These are phyloP conservation scores for Pugionium dolabratum DNA, from an alignment of 345 rosid genomes.

Conservation along the genomic window DNA sequence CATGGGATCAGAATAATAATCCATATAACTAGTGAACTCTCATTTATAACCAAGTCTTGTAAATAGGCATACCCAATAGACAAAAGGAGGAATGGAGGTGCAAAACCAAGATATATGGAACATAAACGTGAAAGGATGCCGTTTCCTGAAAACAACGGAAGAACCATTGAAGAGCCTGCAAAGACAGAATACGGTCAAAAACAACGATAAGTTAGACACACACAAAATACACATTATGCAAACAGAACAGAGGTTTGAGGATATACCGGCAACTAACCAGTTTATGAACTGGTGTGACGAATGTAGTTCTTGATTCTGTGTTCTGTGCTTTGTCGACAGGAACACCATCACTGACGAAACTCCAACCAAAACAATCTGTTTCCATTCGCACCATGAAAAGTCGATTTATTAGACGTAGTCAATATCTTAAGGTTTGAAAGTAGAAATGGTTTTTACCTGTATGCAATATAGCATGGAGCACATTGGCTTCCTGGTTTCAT, in stretches of 20 bases:
- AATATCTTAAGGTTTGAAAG: not conserved
- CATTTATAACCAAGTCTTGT: not conserved
- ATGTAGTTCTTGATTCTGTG: constrained; percentile 82
- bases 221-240: constrained; percentile 4
- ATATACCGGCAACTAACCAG: constrained; percentile 79
- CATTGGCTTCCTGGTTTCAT: constrained; percentile 48
- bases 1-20: constrained; percentile 24
- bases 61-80: constrained; percentile 72
- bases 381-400: constrained; percentile 32
- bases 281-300: constrained; percentile 74
- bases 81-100: constrained; percentile 84
- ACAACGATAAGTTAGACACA: not conserved
- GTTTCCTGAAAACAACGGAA: constrained; percentile 77
- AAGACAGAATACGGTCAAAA: constrained; percentile 29
- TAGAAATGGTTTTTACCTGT: constrained; percentile 53
- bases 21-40: constrained; percentile 14
- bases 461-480: constrained; percentile 60
- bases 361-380: constrained; percentile 76
- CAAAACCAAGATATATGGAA: constrained; percentile 88
- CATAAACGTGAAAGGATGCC: constrained; percentile 71
- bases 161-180: constrained; percentile 75
- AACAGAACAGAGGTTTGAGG: constrained; percentile 24
- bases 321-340: constrained; percentile 78
- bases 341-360: constrained; percentile 76
- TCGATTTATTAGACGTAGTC: not conserved